Base-by-base conservation (phyloP, 768 basidiomycete genomes). In the Tricholoma hemisulphureum region DNA sequence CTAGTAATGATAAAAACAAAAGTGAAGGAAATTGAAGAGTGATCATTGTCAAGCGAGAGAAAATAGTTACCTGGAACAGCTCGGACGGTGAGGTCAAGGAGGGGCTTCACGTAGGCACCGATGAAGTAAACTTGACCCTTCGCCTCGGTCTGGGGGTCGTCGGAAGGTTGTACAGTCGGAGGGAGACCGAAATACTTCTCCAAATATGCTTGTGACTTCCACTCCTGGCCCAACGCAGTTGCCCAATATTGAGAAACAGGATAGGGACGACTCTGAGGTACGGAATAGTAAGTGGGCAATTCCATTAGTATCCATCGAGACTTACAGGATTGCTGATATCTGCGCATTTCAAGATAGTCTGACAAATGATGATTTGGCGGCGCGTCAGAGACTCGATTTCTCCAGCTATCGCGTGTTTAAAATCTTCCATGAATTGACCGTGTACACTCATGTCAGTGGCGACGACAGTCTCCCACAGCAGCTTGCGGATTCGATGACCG, bases 271-370 rank as follows among this genome's bases (percentile, higher is more conserved):
- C 89, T 88, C 95, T 98, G 49, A 13, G 65, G 31, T 43, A 56
- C 7, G 48, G 53, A 51, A 55, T 8, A 24, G 10, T 43, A 18
- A 45, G 32, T 32, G 52, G 50, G 46, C 51, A 34, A 61, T 13
- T 37, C 6, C n/a, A 55, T 48, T 41, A n/a, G n/a, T n/a, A n/a
- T n/a, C n/a, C n/a, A 51, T 51, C 34, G 49, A 28, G 16, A 83
- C 95, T 62, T 69, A 97, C 95, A 14, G 97, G 96, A 71, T 99
- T 99, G 69, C 93, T 95, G 67, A 99, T 98, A 74, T 99, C 97
- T 16, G 96, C 95, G 67, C 95, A 97, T 73, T 99, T 98, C 70
- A 99, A 86, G 52, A 99, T 75, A 3, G 91, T 90, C 66, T 98
- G 94, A 68, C 93, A 96, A 21, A 94, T 71, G 53, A 96, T 72